phyloP scores from a whole-genome alignment of 2,329 filamentous ascomycete genomes.

The Pseudonectria buxi region DNA sequence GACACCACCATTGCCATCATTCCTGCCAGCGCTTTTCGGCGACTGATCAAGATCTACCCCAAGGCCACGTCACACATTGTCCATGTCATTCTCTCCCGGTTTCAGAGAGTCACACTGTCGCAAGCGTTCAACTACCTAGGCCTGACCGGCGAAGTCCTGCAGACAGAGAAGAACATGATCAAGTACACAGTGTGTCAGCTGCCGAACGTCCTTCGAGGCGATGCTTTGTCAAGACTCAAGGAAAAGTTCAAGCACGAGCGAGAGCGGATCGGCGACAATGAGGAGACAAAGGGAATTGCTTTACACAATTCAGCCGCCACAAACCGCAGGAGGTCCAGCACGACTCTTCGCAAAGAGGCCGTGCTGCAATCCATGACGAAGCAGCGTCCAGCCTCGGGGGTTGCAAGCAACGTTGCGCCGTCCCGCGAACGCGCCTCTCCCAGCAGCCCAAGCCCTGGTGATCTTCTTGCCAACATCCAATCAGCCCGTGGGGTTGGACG shows the following conservation, averaged over 20 bases:
- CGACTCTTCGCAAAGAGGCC: slow-evolving; percentile 71
- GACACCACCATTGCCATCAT: slow-evolving; percentile 99
- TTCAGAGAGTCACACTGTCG: slow-evolving; percentile 89
- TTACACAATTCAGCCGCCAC: slow-evolving; percentile 71
- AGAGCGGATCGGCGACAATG: slow-evolving; percentile 73
- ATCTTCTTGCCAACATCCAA: slow-evolving; percentile 73
- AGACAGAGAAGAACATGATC: slow-evolving; percentile 90
- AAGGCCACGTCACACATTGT: slow-evolving; percentile 97
- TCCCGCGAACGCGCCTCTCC: slow-evolving; percentile 35
- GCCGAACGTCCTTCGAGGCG: slow-evolving; percentile 81
- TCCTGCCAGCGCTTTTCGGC: slow-evolving; percentile 88
- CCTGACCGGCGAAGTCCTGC: slow-evolving; percentile 81
- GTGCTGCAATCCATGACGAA: slow-evolving; percentile 60
- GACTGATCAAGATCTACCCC: slow-evolving; percentile 87
- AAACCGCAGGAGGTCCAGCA: slow-evolving; percentile 64
- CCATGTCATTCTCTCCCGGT: slow-evolving; percentile 89
- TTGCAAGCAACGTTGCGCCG: slow-evolving; percentile 33
- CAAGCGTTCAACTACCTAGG: slow-evolving; percentile 94
- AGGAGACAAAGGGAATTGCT: slow-evolving; percentile 82
- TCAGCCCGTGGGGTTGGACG: slow-evolving; percentile 55
- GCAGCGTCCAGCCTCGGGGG: slow-evolving; percentile 37
- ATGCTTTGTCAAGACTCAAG: slow-evolving; percentile 76
- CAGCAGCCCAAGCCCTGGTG: slow-evolving; percentile 60
- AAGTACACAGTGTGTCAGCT: slow-evolving; percentile 87
- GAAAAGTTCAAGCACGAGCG: slow-evolving; percentile 85